A percentile compares a stretch with the other conserved stretches of the same genome.
Evolutionary conservation across 1,139 yeast species (phyloP).

Genomic region (Hanseniaspora sp.): DNA sequence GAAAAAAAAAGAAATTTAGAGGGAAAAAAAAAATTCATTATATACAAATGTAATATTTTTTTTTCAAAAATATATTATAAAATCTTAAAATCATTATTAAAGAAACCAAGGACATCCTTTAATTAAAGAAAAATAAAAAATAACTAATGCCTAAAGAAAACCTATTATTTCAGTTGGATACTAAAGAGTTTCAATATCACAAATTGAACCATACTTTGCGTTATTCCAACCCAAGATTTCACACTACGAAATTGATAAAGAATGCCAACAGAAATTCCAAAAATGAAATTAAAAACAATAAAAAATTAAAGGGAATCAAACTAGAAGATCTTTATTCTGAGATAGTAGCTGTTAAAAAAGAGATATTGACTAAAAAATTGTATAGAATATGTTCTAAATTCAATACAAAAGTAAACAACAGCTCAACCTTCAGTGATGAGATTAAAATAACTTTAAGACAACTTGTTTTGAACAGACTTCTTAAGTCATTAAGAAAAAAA

Average conservation of each 20-base stretch:
- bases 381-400: conserved; percentile 17
- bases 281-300: conserved; percentile 30
- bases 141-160: conserved; percentile 28
- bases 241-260: conserved; percentile 37
- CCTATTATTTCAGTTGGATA: conserved; percentile 30
- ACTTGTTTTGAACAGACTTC: conserved; percentile 3
- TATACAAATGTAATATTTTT: no score
- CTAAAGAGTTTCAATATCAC: conserved; percentile 29
- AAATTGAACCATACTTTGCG: conserved; percentile 25
- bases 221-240: conserved; percentile 39
- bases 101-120: neutral
- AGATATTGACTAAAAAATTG: conserved; percentile 37
- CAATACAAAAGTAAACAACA: conserved; percentile 9
- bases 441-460: neutral
- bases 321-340: conserved; percentile 37
- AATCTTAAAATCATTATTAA: neutral
- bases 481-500: conserved; percentile 10
- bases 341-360: conserved; percentile 38
- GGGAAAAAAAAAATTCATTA: no score
- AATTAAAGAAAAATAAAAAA: neutral
- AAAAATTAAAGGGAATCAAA: conserved; percentile 33
- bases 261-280: conserved; percentile 40
- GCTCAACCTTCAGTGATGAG: conserved; percentile 13
- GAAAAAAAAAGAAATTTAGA: no score
- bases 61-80: no score